Conservation (phyloP, 768 basidiomycete species). For the Serendipita indica region DNA sequence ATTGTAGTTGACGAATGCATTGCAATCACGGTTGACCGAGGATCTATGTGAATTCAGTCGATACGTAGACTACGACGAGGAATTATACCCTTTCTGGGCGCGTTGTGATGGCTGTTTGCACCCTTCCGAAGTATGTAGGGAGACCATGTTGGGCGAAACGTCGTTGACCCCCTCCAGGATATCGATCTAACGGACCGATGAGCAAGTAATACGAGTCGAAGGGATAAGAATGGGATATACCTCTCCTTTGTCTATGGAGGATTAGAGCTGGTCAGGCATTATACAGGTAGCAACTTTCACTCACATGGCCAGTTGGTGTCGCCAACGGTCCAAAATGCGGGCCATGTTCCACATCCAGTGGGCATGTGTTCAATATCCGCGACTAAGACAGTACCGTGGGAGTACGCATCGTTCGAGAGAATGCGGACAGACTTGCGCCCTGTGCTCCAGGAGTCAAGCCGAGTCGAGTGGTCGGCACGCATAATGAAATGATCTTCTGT, state of each 20-base stretch:
- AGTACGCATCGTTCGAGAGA: slow-evolving; percentile 25
- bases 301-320: slow-evolving; percentile 14
- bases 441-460: slow-evolving; percentile 23
- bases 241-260: background rate
- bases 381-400: slow-evolving; percentile 16
- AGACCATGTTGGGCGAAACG: slow-evolving; percentile 34
- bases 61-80: slow-evolving; percentile 16
- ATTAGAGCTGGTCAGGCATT: background rate
- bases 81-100: slow-evolving; percentile 16
- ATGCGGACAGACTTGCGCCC: slow-evolving; percentile 49
- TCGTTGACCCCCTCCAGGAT: slow-evolving; percentile 38
- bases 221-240: no score
- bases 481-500: slow-evolving; percentile 31
- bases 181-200: background rate
- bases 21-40: slow-evolving; percentile 25
- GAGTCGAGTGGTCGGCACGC: slow-evolving; percentile 34
- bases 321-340: slow-evolving; percentile 21
- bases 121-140: slow-evolving; percentile 41
- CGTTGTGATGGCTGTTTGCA: background rate
- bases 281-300: background rate
- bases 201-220: no score
- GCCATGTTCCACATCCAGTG: slow-evolving; percentile 31
- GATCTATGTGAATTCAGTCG: background rate
- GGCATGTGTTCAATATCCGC: slow-evolving; percentile 27
- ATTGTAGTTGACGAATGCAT: slow-evolving; percentile 37